Percentiles rank a stretch among this genome's conserved stretches.
phyloP scores from a whole-genome alignment of 1,139 yeast genomes.

The Blastobotrys buckinghamii region DNA sequence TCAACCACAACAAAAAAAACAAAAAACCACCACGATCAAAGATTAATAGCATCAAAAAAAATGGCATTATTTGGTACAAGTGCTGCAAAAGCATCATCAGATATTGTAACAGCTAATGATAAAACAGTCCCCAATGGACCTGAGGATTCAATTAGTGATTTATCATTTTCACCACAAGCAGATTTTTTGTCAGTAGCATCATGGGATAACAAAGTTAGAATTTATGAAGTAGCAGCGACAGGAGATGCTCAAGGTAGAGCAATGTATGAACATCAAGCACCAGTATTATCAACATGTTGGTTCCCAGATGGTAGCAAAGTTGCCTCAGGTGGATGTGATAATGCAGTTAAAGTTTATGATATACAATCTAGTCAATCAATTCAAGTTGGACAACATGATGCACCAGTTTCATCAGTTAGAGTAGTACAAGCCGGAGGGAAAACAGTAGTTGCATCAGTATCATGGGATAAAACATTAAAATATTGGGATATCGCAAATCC shows the following conservation, averaged over 20 bases:
- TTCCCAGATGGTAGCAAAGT: slow-evolving; percentile 81
- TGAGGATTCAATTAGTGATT: slow-evolving; percentile 83
- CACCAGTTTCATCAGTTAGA: slow-evolving; percentile 69
- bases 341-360: slow-evolving; percentile 80
- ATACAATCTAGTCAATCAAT: slow-evolving; percentile 73
- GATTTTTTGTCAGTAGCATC: slow-evolving; percentile 76
- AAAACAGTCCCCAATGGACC: slow-evolving; percentile 79
- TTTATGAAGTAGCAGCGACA: slow-evolving; percentile 74
- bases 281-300: slow-evolving; percentile 81
- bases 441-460: slow-evolving; percentile 84
- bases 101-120: slow-evolving; percentile 70
- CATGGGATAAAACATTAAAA: slow-evolving; percentile 93
- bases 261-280: slow-evolving; percentile 82
- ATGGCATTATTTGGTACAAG: slow-evolving; percentile 26
- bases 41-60: neutral
- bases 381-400: slow-evolving; percentile 84
- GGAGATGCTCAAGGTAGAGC: slow-evolving; percentile 79
- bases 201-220: slow-evolving; percentile 94
- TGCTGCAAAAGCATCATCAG: slow-evolving; percentile 32
- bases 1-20: too few species aligned
- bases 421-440: slow-evolving; percentile 64
- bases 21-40: too few species aligned
- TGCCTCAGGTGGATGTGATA: slow-evolving; percentile 90
- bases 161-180: slow-evolving; percentile 88
- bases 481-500: slow-evolving; percentile 87